Percentiles rank a stretch among this genome's conserved stretches.
These are phyloP conservation scores for Galium porrigens DNA, from an alignment of 305 asterid species.

Conservation along the genomic window DNA sequence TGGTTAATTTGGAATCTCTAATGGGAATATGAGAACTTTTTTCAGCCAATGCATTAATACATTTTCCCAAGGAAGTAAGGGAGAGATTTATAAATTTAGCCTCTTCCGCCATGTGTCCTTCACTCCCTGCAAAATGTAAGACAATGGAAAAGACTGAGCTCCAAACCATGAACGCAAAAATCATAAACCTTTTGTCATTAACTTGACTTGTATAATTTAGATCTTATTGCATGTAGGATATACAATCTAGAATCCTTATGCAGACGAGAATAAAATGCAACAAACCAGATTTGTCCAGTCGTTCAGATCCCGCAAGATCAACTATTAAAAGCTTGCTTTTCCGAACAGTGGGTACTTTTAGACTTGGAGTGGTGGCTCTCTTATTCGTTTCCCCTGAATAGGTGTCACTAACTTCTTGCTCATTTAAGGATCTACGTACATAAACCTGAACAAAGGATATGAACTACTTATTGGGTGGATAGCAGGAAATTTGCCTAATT, in stretches of 20 bases:
- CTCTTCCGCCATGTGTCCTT: slow-evolving; percentile 80
- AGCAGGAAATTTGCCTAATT: neutral
- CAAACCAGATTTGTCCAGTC: slow-evolving; percentile 76
- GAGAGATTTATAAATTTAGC: slow-evolving; percentile 89
- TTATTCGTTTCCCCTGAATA: slow-evolving; percentile 26
- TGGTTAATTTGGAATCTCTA: slow-evolving; percentile 82
- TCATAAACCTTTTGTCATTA: neutral
- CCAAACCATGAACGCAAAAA: neutral
- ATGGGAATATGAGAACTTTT: slow-evolving; percentile 86
- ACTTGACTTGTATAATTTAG: neutral
- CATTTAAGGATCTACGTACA: slow-evolving; percentile 40
- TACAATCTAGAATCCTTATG: slow-evolving; percentile 9
- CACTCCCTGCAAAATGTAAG: slow-evolving; percentile 53
- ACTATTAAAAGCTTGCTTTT: slow-evolving; percentile 85
- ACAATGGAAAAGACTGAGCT: neutral
- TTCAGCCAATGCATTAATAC: slow-evolving; percentile 89
- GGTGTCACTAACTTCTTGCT: slow-evolving; percentile 34
- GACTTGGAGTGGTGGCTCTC: slow-evolving; percentile 25
- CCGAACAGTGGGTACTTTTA: slow-evolving; percentile 42
- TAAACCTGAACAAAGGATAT: slow-evolving; percentile 36
- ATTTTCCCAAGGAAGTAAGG: slow-evolving; percentile 73
- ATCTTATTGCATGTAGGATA: neutral
- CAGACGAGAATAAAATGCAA: slow-evolving; percentile 13
- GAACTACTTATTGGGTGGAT: neutral
- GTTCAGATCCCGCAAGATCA: slow-evolving; percentile 96